A percentile compares a stretch with the other conserved stretches of the same genome.
Evolutionary conservation across 75 land plant species (phyloP).

Genomic region (Pinus tabuliformis): DNA sequence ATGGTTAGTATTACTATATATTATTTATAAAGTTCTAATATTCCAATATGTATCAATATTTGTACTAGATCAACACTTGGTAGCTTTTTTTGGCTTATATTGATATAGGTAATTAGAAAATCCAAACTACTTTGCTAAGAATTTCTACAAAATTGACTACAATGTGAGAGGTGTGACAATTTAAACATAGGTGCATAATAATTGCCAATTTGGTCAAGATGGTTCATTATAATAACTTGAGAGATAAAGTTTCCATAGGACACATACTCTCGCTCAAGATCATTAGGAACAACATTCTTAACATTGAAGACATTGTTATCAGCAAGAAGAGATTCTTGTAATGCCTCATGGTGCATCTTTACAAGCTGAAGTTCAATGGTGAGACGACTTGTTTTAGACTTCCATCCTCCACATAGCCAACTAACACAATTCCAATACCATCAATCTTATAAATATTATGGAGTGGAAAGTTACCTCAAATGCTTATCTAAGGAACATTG

Average conservation of each 20-base stretch:
- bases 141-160: constrained; percentile 48
- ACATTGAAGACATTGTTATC: constrained; percentile 59
- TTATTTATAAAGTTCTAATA: too few species aligned
- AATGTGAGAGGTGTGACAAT: constrained; percentile 61
- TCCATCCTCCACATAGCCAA: constrained; percentile 42
- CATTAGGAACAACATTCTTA: constrained; percentile 63
- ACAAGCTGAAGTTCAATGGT: constrained; percentile 48
- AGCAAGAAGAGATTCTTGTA: constrained; percentile 42
- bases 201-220: constrained; percentile 45
- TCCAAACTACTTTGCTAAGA: constrained; percentile 38
- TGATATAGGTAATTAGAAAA: too few species aligned
- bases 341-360: constrained; percentile 51
- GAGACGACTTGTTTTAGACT: constrained; percentile 28
- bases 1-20: too few species aligned
- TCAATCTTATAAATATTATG: constrained; percentile 4
- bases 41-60: too few species aligned
- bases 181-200: constrained; percentile 40
- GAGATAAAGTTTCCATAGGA: constrained; percentile 48
- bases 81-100: too few species aligned
- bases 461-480: not conserved
- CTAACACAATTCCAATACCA: constrained; percentile 10
- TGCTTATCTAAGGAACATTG: not conserved
- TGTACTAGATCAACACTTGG: too few species aligned
- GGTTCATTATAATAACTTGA: constrained; percentile 53
- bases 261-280: constrained; percentile 58